Evolutionary conservation across 2,329 filamentous ascomycete species (phyloP), one percentile per base, ranked within the genome.

Genomic region (Amauroascus verrucosus): DNA sequence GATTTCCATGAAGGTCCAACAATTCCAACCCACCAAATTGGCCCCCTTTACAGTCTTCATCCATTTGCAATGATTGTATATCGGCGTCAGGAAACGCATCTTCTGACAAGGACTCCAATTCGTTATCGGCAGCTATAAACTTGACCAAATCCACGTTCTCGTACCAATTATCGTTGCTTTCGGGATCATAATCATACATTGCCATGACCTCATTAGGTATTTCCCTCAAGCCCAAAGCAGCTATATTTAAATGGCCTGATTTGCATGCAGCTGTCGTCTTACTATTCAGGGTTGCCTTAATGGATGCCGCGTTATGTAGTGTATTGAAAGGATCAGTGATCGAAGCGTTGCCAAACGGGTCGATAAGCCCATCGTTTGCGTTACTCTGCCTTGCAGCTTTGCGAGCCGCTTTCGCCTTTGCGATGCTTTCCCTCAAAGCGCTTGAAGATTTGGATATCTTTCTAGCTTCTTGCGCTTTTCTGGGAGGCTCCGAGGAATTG

Each of bases 51-150:
- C 76, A 75, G 37, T 86, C 78, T n/a, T 85, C 82, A 16, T 85
- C 80, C 28, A 82, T 77, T 6, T 80, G 76, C 37, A 81, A 67
- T 16, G 79, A 74, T 38, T 77, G 70, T 8, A 76, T 72, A 0
- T 79, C 75, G 33, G 68, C 61, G 61, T 96, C 89, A 0, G 91
- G 90, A 61, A 97, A 96, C 16, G 89, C 74, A 1, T 75, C 72
- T 16, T 93, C 86, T 1, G 82, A 79, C 32, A 97, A 75, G 30
- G 75, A 74, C 62, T 87, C 82, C 46, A 98, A 69, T 63, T 95
- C 87, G 63, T 98, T 97, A 64, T 95, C 89, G 7, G 91, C 89
- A 5, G 86, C 89, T 58, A 93, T 81, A 48, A 97, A 82, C 56
- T 85, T 82, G 0, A 84, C 85, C 44, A 97, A 72, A 64, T 97